These are phyloP conservation scores for Acacia acuminata DNA, from an alignment of 306 rosid species.

Conservation along the genomic window DNA sequence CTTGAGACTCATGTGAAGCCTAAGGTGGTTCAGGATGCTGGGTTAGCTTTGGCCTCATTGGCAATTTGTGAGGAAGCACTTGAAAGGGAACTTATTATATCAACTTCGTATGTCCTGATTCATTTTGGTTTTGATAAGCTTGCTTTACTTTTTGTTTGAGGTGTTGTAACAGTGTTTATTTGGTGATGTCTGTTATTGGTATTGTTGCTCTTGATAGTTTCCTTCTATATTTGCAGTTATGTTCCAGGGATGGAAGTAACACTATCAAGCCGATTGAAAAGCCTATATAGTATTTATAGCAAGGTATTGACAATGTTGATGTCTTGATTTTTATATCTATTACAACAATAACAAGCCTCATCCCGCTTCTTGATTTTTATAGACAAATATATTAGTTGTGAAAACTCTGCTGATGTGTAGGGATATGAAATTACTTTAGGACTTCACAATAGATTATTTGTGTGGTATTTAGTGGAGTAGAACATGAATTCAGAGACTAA, in stretches of 20 bases:
- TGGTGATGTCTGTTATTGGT: constrained; percentile 14
- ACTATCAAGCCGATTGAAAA: constrained; percentile 86
- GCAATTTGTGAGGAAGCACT: constrained; percentile 91
- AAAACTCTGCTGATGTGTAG: constrained; percentile 12
- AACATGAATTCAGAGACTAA: constrained; percentile 7
- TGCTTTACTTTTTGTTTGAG: constrained; percentile 13
- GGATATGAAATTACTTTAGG: constrained; percentile 24
- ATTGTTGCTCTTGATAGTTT: constrained; percentile 25
- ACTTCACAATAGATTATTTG: constrained; percentile 16
- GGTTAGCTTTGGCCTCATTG: constrained; percentile 84
- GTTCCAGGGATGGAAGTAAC: constrained; percentile 99
- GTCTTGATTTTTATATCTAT: constrained; percentile 27
- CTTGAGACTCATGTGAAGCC: constrained; percentile 52
- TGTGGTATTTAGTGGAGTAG: constrained; percentile 4
- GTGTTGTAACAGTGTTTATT: background rate
- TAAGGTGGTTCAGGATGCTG: constrained; percentile 85
- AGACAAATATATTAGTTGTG: constrained; percentile 18
- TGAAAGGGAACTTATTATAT: constrained; percentile 82
- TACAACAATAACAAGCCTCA: background rate
- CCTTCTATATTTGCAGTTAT: constrained; percentile 61
- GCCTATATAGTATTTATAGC: constrained; percentile 90
- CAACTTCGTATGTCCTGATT: constrained; percentile 81
- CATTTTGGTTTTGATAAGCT: constrained; percentile 31
- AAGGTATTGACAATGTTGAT: constrained; percentile 58
- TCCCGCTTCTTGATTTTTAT: constrained; percentile 15